Conservation (phyloP, 2,329 filamentous ascomycete species). For the Microcyclosporella mali region DNA sequence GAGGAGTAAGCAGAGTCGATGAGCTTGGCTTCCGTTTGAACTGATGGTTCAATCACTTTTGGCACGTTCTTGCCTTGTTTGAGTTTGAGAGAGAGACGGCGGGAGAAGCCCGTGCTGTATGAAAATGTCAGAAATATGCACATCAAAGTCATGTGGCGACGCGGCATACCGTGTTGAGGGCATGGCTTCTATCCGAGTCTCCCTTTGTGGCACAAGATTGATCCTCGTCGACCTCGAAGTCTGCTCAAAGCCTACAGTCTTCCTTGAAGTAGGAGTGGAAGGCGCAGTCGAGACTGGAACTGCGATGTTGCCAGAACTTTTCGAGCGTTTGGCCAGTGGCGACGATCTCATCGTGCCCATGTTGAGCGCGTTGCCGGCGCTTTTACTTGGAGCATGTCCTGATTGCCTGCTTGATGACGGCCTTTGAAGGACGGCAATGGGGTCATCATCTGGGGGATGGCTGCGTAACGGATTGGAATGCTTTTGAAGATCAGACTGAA, state of each 20-base stretch:
- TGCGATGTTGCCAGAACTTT: slow-evolving; percentile 7
- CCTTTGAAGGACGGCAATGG: neutral
- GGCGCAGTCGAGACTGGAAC: neutral
- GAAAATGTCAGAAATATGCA: slow-evolving; percentile 8
- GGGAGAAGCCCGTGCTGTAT: slow-evolving; percentile 24
- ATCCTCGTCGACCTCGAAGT: neutral
- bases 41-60: neutral
- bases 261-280: slow-evolving; percentile 2
- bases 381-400: slow-evolving; percentile 14
- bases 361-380: slow-evolving; percentile 2
- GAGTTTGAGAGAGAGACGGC: slow-evolving; percentile 25
- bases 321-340: slow-evolving; percentile 13
- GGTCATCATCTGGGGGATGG: slow-evolving; percentile 18
- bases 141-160: neutral
- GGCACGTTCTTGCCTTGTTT: slow-evolving; percentile 14
- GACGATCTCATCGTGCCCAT: neutral
- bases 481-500: slow-evolving; percentile 16
- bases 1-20: slow-evolving; percentile 18
- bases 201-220: slow-evolving; percentile 3
- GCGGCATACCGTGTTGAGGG: slow-evolving; percentile 1
- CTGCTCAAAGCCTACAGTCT: slow-evolving; percentile 2
- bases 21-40: slow-evolving; percentile 4
- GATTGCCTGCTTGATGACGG: slow-evolving; percentile 1
- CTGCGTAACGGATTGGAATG: slow-evolving; percentile 21
- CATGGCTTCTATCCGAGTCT: neutral